Conservation (phyloP, 805 yeast genomes). For the Priceomyces haplophilus region DNA sequence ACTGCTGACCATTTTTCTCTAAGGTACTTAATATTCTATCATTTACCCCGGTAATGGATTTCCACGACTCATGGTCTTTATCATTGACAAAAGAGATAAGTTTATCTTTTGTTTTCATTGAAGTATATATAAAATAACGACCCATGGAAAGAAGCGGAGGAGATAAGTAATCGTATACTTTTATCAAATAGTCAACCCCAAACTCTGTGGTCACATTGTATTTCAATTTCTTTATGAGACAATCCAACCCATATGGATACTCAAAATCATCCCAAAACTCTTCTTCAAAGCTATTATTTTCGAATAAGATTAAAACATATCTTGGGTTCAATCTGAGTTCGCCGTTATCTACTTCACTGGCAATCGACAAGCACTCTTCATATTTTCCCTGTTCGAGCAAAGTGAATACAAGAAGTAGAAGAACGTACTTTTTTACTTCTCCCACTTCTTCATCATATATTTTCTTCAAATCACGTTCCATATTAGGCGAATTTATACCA, state of each 20-base stretch:
- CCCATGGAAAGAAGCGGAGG: neutral
- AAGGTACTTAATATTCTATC: neutral
- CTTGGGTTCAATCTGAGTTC: constrained; percentile 13
- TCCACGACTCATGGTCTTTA: constrained; percentile 15
- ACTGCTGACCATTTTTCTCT: constrained; percentile 3
- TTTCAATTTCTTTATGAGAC: neutral
- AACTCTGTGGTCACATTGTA: neutral
- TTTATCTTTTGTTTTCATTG: constrained; percentile 1
- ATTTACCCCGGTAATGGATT: constrained; percentile 5
- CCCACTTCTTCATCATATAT: constrained; percentile 1
- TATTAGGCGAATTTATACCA: neutral
- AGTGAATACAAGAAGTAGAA: constrained; percentile 6
- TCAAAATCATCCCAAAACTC: neutral
- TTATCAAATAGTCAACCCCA: neutral
- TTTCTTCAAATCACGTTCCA: constrained; percentile 1
- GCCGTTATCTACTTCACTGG: constrained; percentile 4
- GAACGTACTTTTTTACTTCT: constrained; percentile 5
- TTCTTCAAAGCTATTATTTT: neutral
- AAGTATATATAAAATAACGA: neutral
- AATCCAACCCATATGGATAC: neutral
- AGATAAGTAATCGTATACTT: neutral
- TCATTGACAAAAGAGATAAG: constrained; percentile 12
- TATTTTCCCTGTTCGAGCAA: constrained; percentile 1
- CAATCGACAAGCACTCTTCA: constrained; percentile 2
- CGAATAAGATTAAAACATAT: constrained; percentile 10